Percentiles rank a stretch among this genome's conserved stretches.
These are phyloP conservation scores for Hamigera avellanea DNA, from an alignment of 495 filamentous ascomycete species.

Conservation along the genomic window DNA sequence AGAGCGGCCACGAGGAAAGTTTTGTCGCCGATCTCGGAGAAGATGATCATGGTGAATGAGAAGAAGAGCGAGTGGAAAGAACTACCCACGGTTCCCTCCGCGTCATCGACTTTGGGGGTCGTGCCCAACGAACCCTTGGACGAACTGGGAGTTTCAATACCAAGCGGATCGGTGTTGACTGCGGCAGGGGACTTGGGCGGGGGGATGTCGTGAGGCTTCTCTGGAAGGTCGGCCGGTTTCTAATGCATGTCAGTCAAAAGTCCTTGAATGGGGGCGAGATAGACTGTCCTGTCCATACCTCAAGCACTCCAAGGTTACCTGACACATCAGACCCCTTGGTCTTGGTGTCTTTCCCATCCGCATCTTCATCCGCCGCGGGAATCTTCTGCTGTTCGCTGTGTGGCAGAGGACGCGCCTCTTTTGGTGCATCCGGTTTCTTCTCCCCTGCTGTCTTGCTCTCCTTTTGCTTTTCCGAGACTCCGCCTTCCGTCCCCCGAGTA, in stretches of 20 bases:
- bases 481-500: slow-evolving; percentile 77
- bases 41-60: slow-evolving; percentile 92
- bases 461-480: slow-evolving; percentile 74
- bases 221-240: slow-evolving; percentile 76
- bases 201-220: slow-evolving; percentile 68
- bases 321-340: slow-evolving; percentile 18
- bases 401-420: slow-evolving; percentile 72
- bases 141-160: slow-evolving; percentile 43
- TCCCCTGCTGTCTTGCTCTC: slow-evolving; percentile 53
- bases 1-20: slow-evolving; percentile 94
- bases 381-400: slow-evolving; percentile 60
- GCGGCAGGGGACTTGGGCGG: slow-evolving; percentile 58
- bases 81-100: slow-evolving; percentile 55
- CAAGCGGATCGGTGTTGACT: slow-evolving; percentile 52
- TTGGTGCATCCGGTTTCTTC: slow-evolving; percentile 70
- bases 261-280: background rate
- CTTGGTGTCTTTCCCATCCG: slow-evolving; percentile 24
- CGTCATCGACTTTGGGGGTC: slow-evolving; percentile 20
- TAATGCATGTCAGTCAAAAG: slow-evolving; percentile 23
- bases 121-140: slow-evolving; percentile 18
- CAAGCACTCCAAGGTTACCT: slow-evolving; percentile 43
- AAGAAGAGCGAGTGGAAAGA: slow-evolving; percentile 87
- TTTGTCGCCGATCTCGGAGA: slow-evolving; percentile 97
- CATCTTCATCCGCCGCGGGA: slow-evolving; percentile 29
- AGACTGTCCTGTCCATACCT: slow-evolving; percentile 40